Evolutionary conservation across 768 basidiomycete genomes (phyloP), one percentile per base, ranked within the genome.

Genomic region (Solioccasus polychromus): DNA sequence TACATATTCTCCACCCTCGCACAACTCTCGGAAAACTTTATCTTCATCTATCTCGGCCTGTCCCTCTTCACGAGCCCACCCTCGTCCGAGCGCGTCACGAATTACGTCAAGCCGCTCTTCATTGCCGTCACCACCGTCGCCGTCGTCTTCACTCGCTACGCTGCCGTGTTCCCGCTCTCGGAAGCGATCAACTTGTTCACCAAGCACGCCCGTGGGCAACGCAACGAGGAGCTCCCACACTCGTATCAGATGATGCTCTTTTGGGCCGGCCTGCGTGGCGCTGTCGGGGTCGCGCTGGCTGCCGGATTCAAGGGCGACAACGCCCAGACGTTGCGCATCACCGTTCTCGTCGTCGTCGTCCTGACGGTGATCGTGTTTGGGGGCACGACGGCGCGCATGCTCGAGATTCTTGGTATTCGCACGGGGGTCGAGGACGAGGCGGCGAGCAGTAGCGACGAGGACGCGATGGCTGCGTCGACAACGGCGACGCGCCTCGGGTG

Each of bases 211-310:
- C 81, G 91, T 1, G 92, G 92, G 1, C 89, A 93, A 59, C 79
- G 92, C 32, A 70, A 77, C 19, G 94, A 96, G 53, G 94, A 97
- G 55, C 72, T 99, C 5, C 94, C 96, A 1, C 94, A 98, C 66
- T 93, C 92, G 10, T 97, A 99, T 60, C 94, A 97, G 58, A 95
- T 98, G 91, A 96, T 98, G 93, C 71, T 98, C 14, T 98, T 98
- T 69, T 99, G 95, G 96, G 95, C 95, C 1, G 95, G 95, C 5
- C 71, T 99, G 43, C 77, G 96, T 23, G 96, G 96, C 28, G 96
- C 96, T 0, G 96, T 99, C 34, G 96, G 96, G 30, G 96, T 99
- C 18, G 96, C 96, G 4, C 80, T 99, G 24, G 96, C 96, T 1
- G 89, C 92, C 2, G 94, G 94, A 3, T 95, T 99, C 74, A 85